Evolutionary conservation across 495 filamentous ascomycete species (phyloP), one percentile per base, ranked within the genome.

Genomic region (Copromyces sp.): DNA sequence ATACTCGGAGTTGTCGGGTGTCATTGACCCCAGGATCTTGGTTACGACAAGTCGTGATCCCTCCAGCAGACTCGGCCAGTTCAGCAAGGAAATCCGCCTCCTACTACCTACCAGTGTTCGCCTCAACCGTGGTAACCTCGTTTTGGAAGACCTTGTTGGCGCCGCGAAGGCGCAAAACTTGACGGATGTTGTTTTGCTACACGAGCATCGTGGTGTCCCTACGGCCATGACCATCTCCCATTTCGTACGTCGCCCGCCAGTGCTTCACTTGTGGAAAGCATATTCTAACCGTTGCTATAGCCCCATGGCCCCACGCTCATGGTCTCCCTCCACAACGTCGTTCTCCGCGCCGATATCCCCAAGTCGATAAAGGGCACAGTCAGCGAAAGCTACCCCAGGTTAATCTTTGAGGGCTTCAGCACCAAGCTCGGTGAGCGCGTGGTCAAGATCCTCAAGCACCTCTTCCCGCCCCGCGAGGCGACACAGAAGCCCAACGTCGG

Each of bases 11-110:
- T 73, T 81, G 9, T 78, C 77, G 0, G 80, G 80, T 44, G 75
- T 81, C 11, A 76, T 81, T 9, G 78, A 81, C 40, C 79, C 79
- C 3, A 47, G 78, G 20, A 73, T 95, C 14, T 87, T 97, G n/a
- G 92, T 98, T 72, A 97, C 95, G 12, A 98, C 96, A 5, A 94
- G 92, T 68, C 88, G 95, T 69, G 92, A 93, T 73, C 95, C 95
- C 38, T 94, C 91, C 65, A 91, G 92, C 61, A 89, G 94, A 53
- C 87, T 98, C 5, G 87, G 89, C 47, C 89, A 92, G 12, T 99
- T 99, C 78, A 91, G 93, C n/a, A 99, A 99, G 78, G 95, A 99
- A 82, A 92, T 99, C 39, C 87, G 95, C 40, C 83, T 99, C 12
- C 86, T 99, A 9, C 88, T 99, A 11, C 95, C 95, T 0, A 98